These are phyloP conservation scores for Ormosia semicastrata DNA, from an alignment of 306 rosid species.

Conservation along the genomic window DNA sequence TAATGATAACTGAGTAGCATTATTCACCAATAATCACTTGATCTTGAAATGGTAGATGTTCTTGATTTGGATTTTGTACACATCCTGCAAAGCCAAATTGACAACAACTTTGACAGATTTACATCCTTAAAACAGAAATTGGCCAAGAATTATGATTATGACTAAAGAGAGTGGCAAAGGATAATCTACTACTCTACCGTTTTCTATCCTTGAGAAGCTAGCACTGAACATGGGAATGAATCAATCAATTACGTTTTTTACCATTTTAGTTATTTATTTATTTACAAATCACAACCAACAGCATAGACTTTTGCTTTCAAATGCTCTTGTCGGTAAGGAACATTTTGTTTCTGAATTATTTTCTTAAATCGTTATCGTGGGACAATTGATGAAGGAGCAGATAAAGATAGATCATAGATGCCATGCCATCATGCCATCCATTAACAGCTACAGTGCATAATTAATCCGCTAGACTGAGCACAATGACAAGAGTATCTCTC, in stretches of 20 bases:
- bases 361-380: background rate
- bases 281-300: background rate
- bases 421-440: background rate
- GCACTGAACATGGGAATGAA: background rate
- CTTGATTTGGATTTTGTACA: background rate
- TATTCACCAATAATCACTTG: background rate
- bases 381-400: background rate
- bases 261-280: background rate
- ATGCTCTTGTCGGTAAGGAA: background rate
- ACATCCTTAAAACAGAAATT: background rate
- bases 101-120: background rate
- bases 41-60: background rate
- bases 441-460: background rate
- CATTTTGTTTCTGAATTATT: background rate
- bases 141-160: background rate
- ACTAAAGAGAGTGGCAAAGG: background rate
- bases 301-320: background rate
- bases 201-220: background rate
- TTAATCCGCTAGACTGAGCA: background rate
- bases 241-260: background rate
- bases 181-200: background rate
- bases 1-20: no score
- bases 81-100: background rate
- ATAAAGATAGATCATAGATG: background rate
- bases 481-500: background rate